phyloP scores from a whole-genome alignment of 2,329 filamentous ascomycete genomes.

The Verticillium dahliae region DNA sequence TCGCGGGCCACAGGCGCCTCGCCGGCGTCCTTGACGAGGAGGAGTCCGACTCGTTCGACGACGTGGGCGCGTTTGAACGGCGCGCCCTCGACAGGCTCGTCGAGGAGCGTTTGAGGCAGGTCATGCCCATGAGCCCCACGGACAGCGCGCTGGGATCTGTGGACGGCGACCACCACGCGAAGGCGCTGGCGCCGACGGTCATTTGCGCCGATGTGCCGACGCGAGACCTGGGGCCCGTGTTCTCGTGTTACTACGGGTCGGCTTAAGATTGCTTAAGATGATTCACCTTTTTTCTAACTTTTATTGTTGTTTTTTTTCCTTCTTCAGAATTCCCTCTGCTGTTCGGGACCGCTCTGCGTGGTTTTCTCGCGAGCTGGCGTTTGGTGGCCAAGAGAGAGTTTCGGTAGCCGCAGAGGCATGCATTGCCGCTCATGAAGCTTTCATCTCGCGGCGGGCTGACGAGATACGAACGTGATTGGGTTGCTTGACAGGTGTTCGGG shows the following conservation, averaged over 20 bases:
- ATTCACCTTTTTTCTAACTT: background rate
- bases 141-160: background rate
- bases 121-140: background rate
- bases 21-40: slow-evolving; percentile 24
- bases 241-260: slow-evolving; percentile 10
- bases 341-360: background rate
- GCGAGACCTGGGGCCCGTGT: slow-evolving; percentile 7
- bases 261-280: background rate
- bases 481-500: background rate
- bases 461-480: background rate
- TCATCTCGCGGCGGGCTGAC: background rate
- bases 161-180: background rate
- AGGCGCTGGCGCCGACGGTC: background rate
- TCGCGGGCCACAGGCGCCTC: slow-evolving; percentile 27
- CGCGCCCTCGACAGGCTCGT: slow-evolving; percentile 5
- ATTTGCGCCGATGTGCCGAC: background rate
- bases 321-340: background rate
- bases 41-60: slow-evolving; percentile 27
- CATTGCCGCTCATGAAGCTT: background rate
- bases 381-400: background rate
- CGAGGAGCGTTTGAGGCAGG: background rate
- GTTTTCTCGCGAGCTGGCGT: background rate
- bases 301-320: background rate
- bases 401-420: background rate
- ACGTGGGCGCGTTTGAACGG: slow-evolving; percentile 15